Evolutionary conservation across 805 yeast genomes (phyloP).

Genomic region (Hanseniaspora hatyaiensis): DNA sequence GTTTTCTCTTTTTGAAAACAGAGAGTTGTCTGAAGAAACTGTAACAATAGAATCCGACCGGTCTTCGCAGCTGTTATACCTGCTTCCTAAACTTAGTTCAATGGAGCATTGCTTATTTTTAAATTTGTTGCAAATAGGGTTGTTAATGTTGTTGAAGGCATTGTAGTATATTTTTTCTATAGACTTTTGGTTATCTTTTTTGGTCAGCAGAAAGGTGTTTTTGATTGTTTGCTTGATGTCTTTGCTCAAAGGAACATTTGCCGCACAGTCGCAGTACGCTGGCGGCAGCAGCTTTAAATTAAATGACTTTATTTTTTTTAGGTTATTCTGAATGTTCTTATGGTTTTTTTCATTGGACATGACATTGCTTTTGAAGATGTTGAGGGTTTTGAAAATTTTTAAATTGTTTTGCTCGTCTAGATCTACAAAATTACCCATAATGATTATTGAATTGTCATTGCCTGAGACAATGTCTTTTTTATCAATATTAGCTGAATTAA

Average conservation of each 20-base stretch:
- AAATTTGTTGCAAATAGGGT: neutral
- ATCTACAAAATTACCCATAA: neutral
- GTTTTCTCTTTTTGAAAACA: neutral
- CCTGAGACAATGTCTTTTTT: neutral
- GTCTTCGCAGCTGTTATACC: neutral
- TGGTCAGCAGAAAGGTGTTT: constrained; percentile 5
- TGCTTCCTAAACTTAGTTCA: neutral
- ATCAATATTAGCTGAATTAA: neutral
- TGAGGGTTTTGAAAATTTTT: neutral
- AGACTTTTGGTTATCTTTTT: neutral
- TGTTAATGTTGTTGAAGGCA: constrained; percentile 7
- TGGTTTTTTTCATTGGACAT: neutral
- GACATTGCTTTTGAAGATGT: neutral
- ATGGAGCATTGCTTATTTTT: neutral
- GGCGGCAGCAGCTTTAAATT: neutral
- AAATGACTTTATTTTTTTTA: neutral
- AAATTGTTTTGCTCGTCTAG: neutral
- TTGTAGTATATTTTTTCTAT: constrained; percentile 9
- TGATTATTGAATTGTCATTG: neutral
- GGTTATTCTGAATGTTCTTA: neutral
- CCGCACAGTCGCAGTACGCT: neutral
- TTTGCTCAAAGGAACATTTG: no score
- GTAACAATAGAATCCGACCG: neutral
- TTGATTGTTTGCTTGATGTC: constrained; percentile 3
- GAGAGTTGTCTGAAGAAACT: neutral